phyloP scores from a whole-genome alignment of 2,329 filamentous ascomycete genomes.

The Venturia effusa region DNA sequence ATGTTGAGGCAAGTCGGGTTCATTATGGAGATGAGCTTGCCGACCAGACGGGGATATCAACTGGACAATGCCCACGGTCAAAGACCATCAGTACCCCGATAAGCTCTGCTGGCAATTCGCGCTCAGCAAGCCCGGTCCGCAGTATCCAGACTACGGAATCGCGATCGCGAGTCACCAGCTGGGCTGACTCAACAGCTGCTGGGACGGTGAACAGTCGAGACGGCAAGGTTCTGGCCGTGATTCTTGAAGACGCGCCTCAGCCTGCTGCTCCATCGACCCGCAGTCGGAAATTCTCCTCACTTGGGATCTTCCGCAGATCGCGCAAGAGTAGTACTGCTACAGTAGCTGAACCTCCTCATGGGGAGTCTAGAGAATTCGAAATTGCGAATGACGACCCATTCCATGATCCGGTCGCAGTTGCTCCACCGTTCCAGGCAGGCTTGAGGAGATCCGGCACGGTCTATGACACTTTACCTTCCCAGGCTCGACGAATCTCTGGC shows the following conservation, averaged over 20 bases:
- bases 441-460: neutral
- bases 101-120: slow-evolving; percentile 22
- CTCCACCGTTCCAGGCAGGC: neutral
- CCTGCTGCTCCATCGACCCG: neutral
- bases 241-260: slow-evolving; percentile 1
- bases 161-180: slow-evolving; percentile 60
- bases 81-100: neutral
- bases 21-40: slow-evolving; percentile 23
- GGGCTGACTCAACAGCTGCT: slow-evolving; percentile 53
- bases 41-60: neutral
- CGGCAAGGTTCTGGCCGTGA: neutral
- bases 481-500: neutral
- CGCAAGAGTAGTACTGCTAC: neutral
- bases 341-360: neutral
- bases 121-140: slow-evolving; percentile 42
- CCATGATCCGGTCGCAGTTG: neutral
- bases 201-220: slow-evolving; percentile 28
- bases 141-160: slow-evolving; percentile 39
- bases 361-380: neutral
- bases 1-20: slow-evolving; percentile 36
- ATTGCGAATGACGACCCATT: neutral
- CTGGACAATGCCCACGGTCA: slow-evolving; percentile 8
- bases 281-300: neutral
- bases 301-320: neutral
- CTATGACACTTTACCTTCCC: neutral